Conservation (phyloP, 2,329 filamentous ascomycete species). For the Fusarium falciforme region DNA sequence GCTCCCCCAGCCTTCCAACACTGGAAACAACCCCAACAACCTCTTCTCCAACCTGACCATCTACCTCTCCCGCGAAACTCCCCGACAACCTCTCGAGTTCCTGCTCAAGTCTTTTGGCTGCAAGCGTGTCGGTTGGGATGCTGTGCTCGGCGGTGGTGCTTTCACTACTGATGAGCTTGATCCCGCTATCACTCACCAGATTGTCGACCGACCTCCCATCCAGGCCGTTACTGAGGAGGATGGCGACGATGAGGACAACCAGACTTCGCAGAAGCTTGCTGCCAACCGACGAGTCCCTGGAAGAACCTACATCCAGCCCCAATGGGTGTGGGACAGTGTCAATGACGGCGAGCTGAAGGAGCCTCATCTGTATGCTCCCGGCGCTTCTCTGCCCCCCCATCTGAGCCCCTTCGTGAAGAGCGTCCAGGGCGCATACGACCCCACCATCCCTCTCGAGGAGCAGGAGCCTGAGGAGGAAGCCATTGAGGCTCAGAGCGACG, state of each 20-base stretch:
- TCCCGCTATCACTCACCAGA: slow-evolving; percentile 91
- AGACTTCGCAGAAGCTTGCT: slow-evolving; percentile 68
- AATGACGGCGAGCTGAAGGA: slow-evolving; percentile 91
- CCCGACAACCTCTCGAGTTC: slow-evolving; percentile 90
- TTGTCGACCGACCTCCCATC: slow-evolving; percentile 89
- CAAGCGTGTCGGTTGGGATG: slow-evolving; percentile 95
- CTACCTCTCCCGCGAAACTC: slow-evolving; percentile 93
- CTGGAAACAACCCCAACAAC: slow-evolving; percentile 74
- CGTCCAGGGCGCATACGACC: slow-evolving; percentile 90
- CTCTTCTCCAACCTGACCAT: slow-evolving; percentile 91
- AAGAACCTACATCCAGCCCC: slow-evolving; percentile 91
- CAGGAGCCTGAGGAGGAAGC: slow-evolving; percentile 91
- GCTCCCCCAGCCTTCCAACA: slow-evolving; percentile 79
- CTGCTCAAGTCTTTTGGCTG: slow-evolving; percentile 94
- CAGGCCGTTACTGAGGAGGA: slow-evolving; percentile 66
- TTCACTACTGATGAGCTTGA: slow-evolving; percentile 92
- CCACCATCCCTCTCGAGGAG: slow-evolving; percentile 84
- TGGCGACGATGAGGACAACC: slow-evolving; percentile 66
- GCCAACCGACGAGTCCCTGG: slow-evolving; percentile 85
- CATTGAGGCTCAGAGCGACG: slow-evolving; percentile 73
- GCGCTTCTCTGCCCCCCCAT: slow-evolving; percentile 90
- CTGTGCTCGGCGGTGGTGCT: slow-evolving; percentile 88
- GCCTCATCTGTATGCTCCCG: slow-evolving; percentile 89
- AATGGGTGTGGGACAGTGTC: slow-evolving; percentile 98
- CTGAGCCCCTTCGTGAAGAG: slow-evolving; percentile 95